A percentile compares a stretch with the other conserved stretches of the same genome.
These are phyloP conservation scores for Colletotrichum tanaceti DNA, from an alignment of 2,329 filamentous ascomycete species.

Conservation along the genomic window DNA sequence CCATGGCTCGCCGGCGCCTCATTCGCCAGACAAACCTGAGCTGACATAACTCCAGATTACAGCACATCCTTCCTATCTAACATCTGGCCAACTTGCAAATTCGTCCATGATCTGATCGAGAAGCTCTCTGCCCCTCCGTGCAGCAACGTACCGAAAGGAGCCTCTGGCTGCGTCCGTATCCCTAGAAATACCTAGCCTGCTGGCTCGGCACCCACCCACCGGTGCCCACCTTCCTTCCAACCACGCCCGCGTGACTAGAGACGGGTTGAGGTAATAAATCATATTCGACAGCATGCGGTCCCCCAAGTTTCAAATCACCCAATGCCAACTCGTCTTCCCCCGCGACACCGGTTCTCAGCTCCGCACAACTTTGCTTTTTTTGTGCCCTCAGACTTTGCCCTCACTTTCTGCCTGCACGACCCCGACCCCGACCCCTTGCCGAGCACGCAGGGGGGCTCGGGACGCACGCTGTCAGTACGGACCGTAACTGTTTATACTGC, in stretches of 20 bases:
- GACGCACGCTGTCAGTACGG: background rate
- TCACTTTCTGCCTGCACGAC: slow-evolving; percentile 5
- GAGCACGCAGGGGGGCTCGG: slow-evolving; percentile 26
- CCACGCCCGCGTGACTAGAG: slow-evolving; percentile 32
- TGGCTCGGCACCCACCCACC: too few relatives aligned
- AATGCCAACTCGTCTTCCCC: slow-evolving; percentile 21
- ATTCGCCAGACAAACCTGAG: slow-evolving; percentile 7
- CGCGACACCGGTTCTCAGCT: slow-evolving; percentile 25
- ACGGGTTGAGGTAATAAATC: slow-evolving; percentile 28
- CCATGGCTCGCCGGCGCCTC: background rate
- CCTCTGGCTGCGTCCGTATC: background rate
- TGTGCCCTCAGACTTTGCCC: slow-evolving; percentile 9
- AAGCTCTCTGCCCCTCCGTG: background rate
- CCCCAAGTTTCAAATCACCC: slow-evolving; percentile 27
- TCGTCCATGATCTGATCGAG: background rate
- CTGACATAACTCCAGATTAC: slow-evolving; percentile 23
- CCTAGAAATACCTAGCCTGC: slow-evolving; percentile 6
- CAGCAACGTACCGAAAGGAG: slow-evolving; percentile 7
- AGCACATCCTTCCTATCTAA: background rate
- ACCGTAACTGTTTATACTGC: background rate
- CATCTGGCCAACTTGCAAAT: slow-evolving; percentile 19
- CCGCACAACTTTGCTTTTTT: slow-evolving; percentile 34
- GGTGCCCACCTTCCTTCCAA: slow-evolving; percentile 28
- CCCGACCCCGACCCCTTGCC: slow-evolving; percentile 27
- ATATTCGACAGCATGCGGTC: slow-evolving; percentile 29